Evolutionary conservation across 495 filamentous ascomycete genomes (phyloP).

Genomic region (Penicillium pancosmium): DNA sequence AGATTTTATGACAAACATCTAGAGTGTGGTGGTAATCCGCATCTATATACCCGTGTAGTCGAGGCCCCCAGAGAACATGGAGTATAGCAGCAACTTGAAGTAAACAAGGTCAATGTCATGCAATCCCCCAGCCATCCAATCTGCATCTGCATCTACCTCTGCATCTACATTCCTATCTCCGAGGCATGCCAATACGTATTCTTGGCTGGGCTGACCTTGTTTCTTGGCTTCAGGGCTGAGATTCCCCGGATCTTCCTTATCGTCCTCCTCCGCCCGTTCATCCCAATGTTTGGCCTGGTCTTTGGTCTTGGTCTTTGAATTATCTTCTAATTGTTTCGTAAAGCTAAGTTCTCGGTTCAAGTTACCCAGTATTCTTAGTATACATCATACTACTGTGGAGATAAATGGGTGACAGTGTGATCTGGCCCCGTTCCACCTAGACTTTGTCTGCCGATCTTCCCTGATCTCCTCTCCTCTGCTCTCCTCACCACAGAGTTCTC

Average conservation of each 20-base stretch:
- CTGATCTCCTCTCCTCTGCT: neutral
- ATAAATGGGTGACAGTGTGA: too few relatives aligned
- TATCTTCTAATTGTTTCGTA: too few relatives aligned
- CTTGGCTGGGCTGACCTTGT: conserved; percentile 3
- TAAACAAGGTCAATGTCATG: too few relatives aligned
- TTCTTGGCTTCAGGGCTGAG: conserved; percentile 4
- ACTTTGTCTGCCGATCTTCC: conserved; percentile 8
- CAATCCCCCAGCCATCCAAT: too few relatives aligned
- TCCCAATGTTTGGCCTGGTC: neutral
- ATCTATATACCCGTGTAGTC: neutral
- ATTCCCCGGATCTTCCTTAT: conserved; percentile 24
- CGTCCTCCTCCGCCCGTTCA: neutral
- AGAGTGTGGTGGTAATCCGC: neutral
- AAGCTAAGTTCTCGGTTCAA: too few relatives aligned
- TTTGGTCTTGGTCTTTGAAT: too few relatives aligned
- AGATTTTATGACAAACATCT: neutral
- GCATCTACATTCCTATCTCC: too few relatives aligned
- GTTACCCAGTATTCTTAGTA: too few relatives aligned
- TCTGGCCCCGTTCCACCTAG: neutral
- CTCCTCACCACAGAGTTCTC: neutral
- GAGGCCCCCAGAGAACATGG: too few relatives aligned
- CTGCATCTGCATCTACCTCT: too few relatives aligned
- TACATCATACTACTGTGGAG: too few relatives aligned
- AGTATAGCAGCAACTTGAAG: too few relatives aligned
- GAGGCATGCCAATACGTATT: neutral